Conservation (phyloP, 1,284 basidiomycete genomes). For the Stygiomarasmius scandens region DNA sequence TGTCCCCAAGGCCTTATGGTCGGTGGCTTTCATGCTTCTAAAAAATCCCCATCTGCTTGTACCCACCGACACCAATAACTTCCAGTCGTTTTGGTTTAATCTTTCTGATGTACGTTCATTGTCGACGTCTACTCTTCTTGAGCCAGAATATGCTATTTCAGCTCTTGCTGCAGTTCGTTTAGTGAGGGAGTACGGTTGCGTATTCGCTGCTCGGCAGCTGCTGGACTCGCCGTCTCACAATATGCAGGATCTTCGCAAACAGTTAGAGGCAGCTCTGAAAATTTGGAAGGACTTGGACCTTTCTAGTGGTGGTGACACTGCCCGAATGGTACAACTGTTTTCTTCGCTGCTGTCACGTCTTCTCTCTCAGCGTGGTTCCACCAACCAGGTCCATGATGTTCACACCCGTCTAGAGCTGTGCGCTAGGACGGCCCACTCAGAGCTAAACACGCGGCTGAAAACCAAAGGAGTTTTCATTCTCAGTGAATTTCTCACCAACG, state of each 20-base stretch:
- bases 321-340: background rate
- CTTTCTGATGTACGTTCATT: background rate
- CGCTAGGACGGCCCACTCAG: background rate
- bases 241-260: background rate
- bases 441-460: background rate
- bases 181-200: background rate
- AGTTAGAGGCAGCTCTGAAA: background rate
- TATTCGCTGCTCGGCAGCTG: background rate
- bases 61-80: background rate
- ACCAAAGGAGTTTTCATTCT: background rate
- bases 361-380: background rate
- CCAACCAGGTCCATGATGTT: background rate
- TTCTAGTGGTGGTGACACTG: background rate
- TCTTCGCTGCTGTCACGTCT: background rate
- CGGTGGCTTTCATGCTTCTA: background rate
- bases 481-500: background rate
- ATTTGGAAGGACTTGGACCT: background rate
- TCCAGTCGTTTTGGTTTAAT: background rate
- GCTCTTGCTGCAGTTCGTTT: background rate
- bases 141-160: background rate
- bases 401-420: background rate
- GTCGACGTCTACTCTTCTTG: background rate
- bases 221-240: background rate
- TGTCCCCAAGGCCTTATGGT: background rate
- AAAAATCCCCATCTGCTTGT: background rate